These are phyloP conservation scores for Punctularia strigosozonata DNA, from an alignment of 768 basidiomycete genomes.

Conservation along the genomic window DNA sequence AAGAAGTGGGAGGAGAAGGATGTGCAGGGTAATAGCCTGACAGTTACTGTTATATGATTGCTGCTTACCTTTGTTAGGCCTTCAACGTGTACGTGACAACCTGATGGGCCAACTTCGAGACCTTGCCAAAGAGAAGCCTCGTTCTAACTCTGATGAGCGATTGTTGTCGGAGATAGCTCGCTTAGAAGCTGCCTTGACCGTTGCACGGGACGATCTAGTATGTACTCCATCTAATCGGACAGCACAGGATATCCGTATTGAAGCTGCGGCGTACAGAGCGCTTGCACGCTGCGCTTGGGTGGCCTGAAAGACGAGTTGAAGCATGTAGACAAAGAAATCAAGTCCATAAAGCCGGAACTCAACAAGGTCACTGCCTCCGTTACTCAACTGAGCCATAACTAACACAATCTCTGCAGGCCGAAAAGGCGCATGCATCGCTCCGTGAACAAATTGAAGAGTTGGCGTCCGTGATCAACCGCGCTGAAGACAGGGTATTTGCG, in stretches of 20 bases:
- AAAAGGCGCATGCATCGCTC: slow-evolving; percentile 37
- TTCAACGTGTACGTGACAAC: slow-evolving; percentile 54
- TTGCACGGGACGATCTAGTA: slow-evolving; percentile 79
- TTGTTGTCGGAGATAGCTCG: slow-evolving; percentile 67
- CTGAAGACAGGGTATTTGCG: slow-evolving; percentile 71
- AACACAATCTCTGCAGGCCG: slow-evolving; percentile 30
- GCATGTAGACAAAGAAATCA: slow-evolving; percentile 62
- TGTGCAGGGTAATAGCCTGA: slow-evolving; percentile 54
- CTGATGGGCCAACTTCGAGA: slow-evolving; percentile 71
- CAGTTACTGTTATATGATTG: slow-evolving; percentile 3
- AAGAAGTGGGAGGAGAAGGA: slow-evolving; percentile 96
- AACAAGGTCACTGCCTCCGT: slow-evolving; percentile 40
- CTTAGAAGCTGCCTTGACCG: slow-evolving; percentile 63
- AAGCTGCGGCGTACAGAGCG: slow-evolving; percentile 36
- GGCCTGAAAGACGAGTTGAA: slow-evolving; percentile 81
- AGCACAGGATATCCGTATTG: too few relatives aligned
- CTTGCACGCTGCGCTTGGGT: slow-evolving; percentile 59
- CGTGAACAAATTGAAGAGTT: slow-evolving; percentile 44
- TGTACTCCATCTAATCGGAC: slow-evolving; percentile 12
- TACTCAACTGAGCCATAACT: not conserved
- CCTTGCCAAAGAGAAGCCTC: slow-evolving; percentile 72
- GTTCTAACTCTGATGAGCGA: slow-evolving; percentile 74
- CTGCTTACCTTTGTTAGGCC: slow-evolving; percentile 19
- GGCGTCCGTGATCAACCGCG: slow-evolving; percentile 48
- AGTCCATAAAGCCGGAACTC: slow-evolving; percentile 53